Conservation (phyloP, 345 rosid species). For the Aegle marmelos region DNA sequence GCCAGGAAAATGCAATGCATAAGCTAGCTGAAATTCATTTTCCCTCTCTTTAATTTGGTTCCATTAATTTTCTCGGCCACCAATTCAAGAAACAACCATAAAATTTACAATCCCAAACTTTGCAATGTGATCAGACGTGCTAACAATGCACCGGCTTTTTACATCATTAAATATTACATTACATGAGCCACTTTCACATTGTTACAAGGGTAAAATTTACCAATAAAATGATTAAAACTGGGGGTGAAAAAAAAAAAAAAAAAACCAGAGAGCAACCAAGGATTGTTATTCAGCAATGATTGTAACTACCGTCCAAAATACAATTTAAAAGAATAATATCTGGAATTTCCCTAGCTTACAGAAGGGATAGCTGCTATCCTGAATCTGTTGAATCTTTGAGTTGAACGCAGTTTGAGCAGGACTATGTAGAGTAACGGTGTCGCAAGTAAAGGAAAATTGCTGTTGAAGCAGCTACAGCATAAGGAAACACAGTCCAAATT, state of each 20-base stretch:
- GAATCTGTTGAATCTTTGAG: not conserved
- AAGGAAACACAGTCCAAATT: conserved; percentile 76
- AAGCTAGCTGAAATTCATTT: not conserved
- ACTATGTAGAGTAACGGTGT: conserved; percentile 28
- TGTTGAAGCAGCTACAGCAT: conserved; percentile 64
- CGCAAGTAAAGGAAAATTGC: conserved; percentile 55
- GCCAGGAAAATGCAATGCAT: not conserved
- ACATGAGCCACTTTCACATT: not conserved
- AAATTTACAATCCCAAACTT: not conserved
- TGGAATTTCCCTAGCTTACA: not conserved
- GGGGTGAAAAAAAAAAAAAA: no score
- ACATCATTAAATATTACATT: not conserved
- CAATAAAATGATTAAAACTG: not conserved
- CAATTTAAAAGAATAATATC: not conserved
- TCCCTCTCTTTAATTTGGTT: not conserved
- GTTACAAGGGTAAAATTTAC: not conserved
- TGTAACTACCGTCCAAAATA: conserved; percentile 20
- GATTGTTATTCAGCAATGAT: conserved; percentile 21
- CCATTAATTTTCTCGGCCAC: not conserved
- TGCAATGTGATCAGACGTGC: not conserved
- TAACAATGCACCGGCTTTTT: not conserved
- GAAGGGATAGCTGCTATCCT: not conserved
- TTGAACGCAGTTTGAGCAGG: not conserved
- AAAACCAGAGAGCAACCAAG: not conserved
- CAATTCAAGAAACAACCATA: not conserved